Base-by-base conservation (phyloP, 1,284 basidiomycete species). In the Pseudozyma sp. region DNA sequence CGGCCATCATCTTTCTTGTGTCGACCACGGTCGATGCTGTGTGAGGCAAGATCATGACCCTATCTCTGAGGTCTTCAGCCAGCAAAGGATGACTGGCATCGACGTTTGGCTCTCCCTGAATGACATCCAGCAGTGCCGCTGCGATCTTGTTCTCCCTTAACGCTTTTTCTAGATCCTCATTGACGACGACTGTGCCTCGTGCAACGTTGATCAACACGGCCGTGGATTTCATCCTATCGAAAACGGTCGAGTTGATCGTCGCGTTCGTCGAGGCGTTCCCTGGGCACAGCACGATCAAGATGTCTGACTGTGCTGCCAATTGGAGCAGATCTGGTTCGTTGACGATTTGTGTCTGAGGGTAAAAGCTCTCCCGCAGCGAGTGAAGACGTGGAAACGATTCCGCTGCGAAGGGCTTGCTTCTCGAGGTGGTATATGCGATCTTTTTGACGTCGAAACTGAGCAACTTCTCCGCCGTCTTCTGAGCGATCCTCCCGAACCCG, bases 401-500 rank as follows among this genome's bases (percentile, higher is more conserved):
- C 1, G 50, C 8, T 1, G 35, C 40, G 54, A 68, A 68, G 0
- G 59, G 54, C 5, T 58, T 47, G 8, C 43, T 17, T 11, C 37
- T 14, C 5, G 59, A 68, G 7, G 66, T 58, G 10, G 54, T 63
- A 16, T 68, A 68, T 1, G 55, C n/a, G 19, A 68, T 58, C 19
- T 35, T 40, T 1, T 39, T 33, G 7, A 58, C 46, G 30, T 51
- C 51, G 19, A 68, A 68, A 0, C 54, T 35, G 7, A 68, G 54
- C 31, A 68, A 49, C 66, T 68, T 68, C 17, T 68, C 66, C 8
- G 55, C 59, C 0, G 46, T 45, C 59, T 62, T 62, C 24, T 68
- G 66, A 6, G 66, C 59, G 14, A 68, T 68, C 16, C 66, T 42
- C 1, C 66, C 66, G 39, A 68, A 68, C 8, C 66, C 66, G 40